These are phyloP conservation scores for Lepidium campestre DNA, from an alignment of 441 rosid genomes.

Conservation along the genomic window DNA sequence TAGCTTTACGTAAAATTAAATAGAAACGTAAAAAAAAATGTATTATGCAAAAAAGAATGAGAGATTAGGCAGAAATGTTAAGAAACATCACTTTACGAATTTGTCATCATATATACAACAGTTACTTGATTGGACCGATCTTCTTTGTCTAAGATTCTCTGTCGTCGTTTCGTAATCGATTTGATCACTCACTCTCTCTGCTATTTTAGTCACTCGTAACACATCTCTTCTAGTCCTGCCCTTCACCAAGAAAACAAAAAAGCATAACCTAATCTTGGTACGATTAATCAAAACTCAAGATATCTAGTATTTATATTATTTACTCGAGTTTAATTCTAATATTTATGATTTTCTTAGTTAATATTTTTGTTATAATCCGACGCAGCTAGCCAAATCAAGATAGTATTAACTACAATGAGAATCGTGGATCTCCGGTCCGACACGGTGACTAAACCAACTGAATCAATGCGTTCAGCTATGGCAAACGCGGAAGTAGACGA, in stretches of 20 bases:
- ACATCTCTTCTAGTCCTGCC: constrained; percentile 1
- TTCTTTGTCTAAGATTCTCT: constrained; percentile 18
- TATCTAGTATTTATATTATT: background rate
- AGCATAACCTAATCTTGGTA: background rate
- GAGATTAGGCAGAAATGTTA: background rate
- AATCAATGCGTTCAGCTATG: constrained; percentile 88
- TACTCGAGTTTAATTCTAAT: background rate
- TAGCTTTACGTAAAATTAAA: background rate
- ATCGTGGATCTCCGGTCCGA: constrained; percentile 89
- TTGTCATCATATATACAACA: constrained; percentile 22
- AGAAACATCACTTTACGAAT: background rate
- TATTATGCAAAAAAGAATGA: background rate
- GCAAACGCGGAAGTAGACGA: constrained; percentile 89
- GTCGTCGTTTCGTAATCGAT: constrained; percentile 3
- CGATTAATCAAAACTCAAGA: background rate
- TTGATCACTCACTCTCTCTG: background rate
- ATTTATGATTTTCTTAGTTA: background rate
- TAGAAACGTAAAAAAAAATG: background rate
- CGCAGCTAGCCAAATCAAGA: constrained; percentile 6
- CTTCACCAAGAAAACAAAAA: background rate
- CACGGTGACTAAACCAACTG: constrained; percentile 86
- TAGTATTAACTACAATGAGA: constrained; percentile 47
- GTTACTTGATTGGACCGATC: constrained; percentile 15
- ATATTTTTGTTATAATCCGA: background rate
- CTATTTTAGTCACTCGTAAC: background rate